Base-by-base conservation (phyloP, 176 grass and related monocot genomes). In the Poa annua region DNA sequence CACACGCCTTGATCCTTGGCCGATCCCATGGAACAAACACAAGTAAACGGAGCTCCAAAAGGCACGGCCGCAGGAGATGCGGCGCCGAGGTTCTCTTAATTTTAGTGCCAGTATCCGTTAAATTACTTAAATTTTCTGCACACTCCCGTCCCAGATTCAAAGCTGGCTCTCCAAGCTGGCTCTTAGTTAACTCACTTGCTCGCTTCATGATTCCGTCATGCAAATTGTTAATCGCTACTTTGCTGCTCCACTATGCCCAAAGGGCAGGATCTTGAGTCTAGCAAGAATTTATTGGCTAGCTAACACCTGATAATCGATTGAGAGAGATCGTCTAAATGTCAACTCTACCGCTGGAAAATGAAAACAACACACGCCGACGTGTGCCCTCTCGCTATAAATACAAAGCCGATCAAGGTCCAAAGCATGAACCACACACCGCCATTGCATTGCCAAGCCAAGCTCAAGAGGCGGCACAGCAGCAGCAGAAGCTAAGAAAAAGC, bases 1-100 rank as follows among this genome's bases (percentile, higher is more conserved):
- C 49, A 51, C 49, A 4, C 49, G 15, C 15, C 15, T 12, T 78
- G 88, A 89, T 94, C 89, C 86, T 91, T 94, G 86, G 76, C n/a
- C 47, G 78, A 59, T 72, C 26, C 75, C 74, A 82, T 66, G 85
- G 87, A 90, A 77, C 79, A 32, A 45, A 45, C 9, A 12, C 10
- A 45, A 74, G 20, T 6, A 42, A 45, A 45, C 44, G 36, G 66
- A 57, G 54, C 54, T 57, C 54, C 54, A 57, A 57, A 57, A 57
- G 54, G 19, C 66, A 69, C 36, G 3, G 54, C 1, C 20, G 66
- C 20, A 42, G 20, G 54, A 57, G 20, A 57, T 57, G 54, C 54
- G 54, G 54, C 94, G 91, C 24, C 76, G 48, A 57, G 54, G 54
- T n/a, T 79, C 70, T 25, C 70, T 49, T 49, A 20, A 53, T 7